Base-by-base conservation (phyloP, 2,329 filamentous ascomycete species). In the Ceratocystis ficicola region DNA sequence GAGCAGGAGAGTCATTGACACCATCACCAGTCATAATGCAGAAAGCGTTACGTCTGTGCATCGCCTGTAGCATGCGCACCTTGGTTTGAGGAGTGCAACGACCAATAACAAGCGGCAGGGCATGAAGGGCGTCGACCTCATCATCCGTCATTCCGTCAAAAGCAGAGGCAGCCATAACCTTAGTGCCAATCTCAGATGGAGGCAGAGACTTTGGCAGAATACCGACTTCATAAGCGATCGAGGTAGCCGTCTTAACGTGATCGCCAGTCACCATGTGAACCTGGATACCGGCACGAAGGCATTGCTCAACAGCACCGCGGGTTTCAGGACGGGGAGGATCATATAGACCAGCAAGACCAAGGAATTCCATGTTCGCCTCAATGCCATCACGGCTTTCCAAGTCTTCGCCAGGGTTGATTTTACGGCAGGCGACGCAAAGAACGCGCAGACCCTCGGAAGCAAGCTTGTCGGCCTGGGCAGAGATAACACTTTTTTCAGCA, bases 1-100 rank as follows among this genome's bases (percentile, higher is more conserved):
- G 78, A 0, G 86, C 86, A 0, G 87, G 87, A 15, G 85, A 86
- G 73, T 90, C 87, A 72, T 90, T 90, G 70, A 89, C 86, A 70
- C 87, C 86, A 68, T 89, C 86, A 70, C 87, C 87, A 52, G 86
- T 89, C 85, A 89, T 89, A 69, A 86, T 86, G 70, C 83, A 87
- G 73, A 88, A 89, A 1, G 80, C 81, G 67, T 83, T 80, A 65
- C 86, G 82, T 41, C 86, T 81, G 70, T 88, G 85, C 67, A 89
- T 80, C n/a, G 86, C 86, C 71, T 88, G 84, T 66, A 89, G 86
- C 81, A 89, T 86, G 69, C 86, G 81, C n/a, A 88, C 86, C 74
- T 89, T 89, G 44, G 86, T 89, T 65, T 83, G 77, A 1, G 86
- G 86, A 57, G 84, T 86, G 73, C 86, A 89, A 48, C 86, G 80